Percentiles rank a stretch among this genome's conserved stretches.
These are phyloP conservation scores for Colletotrichum sp. DNA, from an alignment of 2,329 filamentous ascomycete genomes.

Conservation along the genomic window DNA sequence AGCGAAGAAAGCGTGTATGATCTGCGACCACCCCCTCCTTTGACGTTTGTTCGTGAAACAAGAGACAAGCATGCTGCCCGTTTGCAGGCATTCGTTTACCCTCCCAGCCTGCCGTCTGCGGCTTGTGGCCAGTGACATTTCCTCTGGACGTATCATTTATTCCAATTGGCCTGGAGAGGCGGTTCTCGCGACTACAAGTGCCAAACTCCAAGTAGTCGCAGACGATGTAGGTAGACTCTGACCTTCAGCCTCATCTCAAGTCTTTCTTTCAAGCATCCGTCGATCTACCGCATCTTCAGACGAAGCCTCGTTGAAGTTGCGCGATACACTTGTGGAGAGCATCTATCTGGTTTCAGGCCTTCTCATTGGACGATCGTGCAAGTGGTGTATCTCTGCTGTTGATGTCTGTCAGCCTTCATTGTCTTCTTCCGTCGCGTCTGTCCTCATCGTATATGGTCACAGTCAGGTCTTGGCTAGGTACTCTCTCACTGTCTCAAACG, in stretches of 20 bases:
- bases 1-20: background rate
- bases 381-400: background rate
- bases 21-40: background rate
- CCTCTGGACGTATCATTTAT: background rate
- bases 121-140: background rate
- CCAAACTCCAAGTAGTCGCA: background rate
- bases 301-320: background rate
- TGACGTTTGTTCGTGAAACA: background rate
- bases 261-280: background rate
- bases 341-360: background rate
- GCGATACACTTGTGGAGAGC: background rate
- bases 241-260: background rate
- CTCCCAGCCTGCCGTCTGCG: background rate
- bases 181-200: background rate
- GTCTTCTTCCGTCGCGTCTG: background rate
- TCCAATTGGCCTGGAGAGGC: background rate
- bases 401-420: rapidly evolving
- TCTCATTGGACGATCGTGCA: background rate
- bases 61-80: background rate
- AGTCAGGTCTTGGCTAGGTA: background rate
- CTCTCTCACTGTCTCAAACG: background rate
- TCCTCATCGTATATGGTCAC: background rate
- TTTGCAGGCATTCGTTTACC: background rate
- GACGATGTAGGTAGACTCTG: background rate
- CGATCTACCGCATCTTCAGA: background rate